Conservation (phyloP, 192 early-diverging fungal genomes). For the Mortierella antarctica region DNA sequence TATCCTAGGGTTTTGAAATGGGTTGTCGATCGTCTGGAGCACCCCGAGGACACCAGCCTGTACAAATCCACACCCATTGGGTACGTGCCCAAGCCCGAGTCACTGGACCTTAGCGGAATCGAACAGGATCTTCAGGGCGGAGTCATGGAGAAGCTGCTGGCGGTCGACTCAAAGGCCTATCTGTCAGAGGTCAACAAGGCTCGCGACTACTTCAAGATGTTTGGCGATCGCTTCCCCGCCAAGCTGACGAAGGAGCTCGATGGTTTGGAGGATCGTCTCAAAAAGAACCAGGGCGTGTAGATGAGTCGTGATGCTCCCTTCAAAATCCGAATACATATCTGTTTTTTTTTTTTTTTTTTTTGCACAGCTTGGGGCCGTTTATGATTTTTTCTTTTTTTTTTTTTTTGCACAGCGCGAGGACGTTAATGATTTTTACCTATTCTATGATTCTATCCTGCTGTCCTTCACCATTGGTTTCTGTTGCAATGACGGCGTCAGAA, state of each 20-base stretch:
- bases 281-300: constrained; percentile 28
- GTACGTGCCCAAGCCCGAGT: constrained; percentile 31
- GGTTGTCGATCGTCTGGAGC: constrained; percentile 45
- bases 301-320: too few relatives aligned
- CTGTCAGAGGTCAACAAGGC: constrained; percentile 44
- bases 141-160: constrained; percentile 38
- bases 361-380: too few relatives aligned
- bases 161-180: constrained; percentile 29
- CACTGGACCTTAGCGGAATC: constrained; percentile 44
- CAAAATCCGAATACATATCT: too few relatives aligned
- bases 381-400: too few relatives aligned
- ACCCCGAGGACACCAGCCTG: constrained; percentile 28
- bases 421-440: too few relatives aligned
- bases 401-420: too few relatives aligned
- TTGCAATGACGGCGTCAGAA: too few relatives aligned
- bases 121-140: constrained; percentile 39
- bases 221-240: constrained; percentile 49
- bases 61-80: constrained; percentile 46
- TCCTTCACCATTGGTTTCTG: too few relatives aligned
- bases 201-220: constrained; percentile 42
- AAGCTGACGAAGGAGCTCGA: constrained; percentile 50
- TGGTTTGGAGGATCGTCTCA: constrained; percentile 36
- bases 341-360: too few relatives aligned
- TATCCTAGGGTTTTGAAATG: constrained; percentile 44
- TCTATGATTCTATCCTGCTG: too few relatives aligned